These are phyloP conservation scores for Pseudocercospora crystallina DNA, from an alignment of 2,329 filamentous ascomycete species.

Conservation along the genomic window DNA sequence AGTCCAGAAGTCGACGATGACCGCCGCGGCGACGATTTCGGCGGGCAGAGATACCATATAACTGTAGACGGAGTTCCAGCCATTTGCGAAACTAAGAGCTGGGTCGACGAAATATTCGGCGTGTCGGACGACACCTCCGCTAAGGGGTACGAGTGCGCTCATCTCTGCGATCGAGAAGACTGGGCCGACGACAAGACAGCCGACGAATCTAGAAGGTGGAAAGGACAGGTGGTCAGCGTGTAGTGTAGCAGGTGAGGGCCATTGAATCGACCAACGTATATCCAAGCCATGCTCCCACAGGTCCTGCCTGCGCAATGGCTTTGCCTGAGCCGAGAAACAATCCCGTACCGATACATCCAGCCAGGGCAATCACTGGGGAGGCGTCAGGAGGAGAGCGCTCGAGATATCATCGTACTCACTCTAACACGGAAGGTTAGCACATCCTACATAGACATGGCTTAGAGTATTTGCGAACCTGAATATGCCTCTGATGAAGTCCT, in stretches of 20 bases:
- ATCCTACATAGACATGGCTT: background rate
- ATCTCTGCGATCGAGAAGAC: constrained; percentile 54
- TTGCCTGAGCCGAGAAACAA: constrained; percentile 58
- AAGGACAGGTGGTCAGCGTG: too few species aligned
- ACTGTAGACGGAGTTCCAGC: constrained; percentile 18
- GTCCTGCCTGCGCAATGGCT: constrained; percentile 54
- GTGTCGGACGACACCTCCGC: constrained; percentile 51
- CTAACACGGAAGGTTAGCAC: too few species aligned
- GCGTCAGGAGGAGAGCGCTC: too few species aligned
- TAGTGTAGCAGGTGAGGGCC: too few species aligned
- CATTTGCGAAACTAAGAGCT: constrained; percentile 31
- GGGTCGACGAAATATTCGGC: constrained; percentile 54
- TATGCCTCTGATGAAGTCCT: constrained; percentile 53
- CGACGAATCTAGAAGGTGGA: constrained; percentile 37
- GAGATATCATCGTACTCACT: too few species aligned
- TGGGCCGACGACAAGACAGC: constrained; percentile 50
- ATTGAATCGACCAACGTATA: constrained; percentile 38
- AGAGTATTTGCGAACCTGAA: constrained; percentile 24
- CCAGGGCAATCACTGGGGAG: constrained; percentile 60
- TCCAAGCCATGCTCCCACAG: constrained; percentile 52
- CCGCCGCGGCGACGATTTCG: constrained; percentile 26
- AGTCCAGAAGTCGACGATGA: constrained; percentile 28
- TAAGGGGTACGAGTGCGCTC: constrained; percentile 51
- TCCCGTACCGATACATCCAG: constrained; percentile 68
- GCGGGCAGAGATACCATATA: constrained; percentile 22